Base-by-base conservation (phyloP, 805 yeast genomes). In the Sungouiella thailandica region DNA sequence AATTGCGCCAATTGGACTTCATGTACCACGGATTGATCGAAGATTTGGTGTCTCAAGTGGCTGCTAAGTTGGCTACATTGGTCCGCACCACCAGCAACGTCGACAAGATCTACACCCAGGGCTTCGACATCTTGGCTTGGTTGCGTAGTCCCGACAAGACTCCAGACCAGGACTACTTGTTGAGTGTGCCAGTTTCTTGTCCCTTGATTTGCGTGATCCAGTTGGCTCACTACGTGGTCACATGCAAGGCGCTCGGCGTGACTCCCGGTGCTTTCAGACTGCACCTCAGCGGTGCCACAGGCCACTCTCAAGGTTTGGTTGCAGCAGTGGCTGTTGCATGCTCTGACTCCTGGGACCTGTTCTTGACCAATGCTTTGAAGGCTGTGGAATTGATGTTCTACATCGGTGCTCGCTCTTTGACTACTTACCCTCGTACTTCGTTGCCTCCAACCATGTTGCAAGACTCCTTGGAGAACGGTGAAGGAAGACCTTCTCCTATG, bases 401-500 rank as follows among this genome's bases (percentile, higher is more conserved):
- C 72, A 80, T 90, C 52, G 97, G 97, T 61, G 80, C 89, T 39
- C 81, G 97, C 64, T 82, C 95, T 65, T 80, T 86, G 60, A 82
- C 78, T 62, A 78, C 80, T 43, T 90, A 88, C 61, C 98, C 98
- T 53, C 79, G 84, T 53, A 93, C 97, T 29, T 83, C 95, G 25
- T 73, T 93, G 57, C 88, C 98, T 26, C 98, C 98, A 39, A 76
- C 94, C 15, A 84, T 85, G 61, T 76, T 89, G 49, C 86, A 86
- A 59, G 98, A 93, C 63, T 83, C 95, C 17, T 78, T 83, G 57
- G 94, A 86, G 53, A 81, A 87, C 57, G 90, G 90, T 51, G 99
- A 93, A 70, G 98, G 99, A 50, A 72, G 76, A 50, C 98, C 98
- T 43, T 83, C 95, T 46, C 98, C 98, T 47, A 93, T 93, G 99